phyloP scores from a whole-genome alignment of 768 basidiomycete species.

The Tylopilus felleus region DNA sequence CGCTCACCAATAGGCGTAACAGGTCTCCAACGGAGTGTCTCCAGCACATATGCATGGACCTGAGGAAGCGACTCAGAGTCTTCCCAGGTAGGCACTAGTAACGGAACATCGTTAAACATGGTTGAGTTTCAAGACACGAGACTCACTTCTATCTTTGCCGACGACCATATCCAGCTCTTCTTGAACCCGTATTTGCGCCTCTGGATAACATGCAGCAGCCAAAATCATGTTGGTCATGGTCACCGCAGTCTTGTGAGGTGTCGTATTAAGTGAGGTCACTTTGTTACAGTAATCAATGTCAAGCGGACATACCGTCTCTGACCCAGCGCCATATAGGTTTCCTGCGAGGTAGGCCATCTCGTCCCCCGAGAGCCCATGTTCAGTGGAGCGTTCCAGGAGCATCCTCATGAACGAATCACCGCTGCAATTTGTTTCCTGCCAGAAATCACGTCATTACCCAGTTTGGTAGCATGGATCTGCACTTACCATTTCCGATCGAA shows the following conservation, averaged over 20 bases:
- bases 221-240: slow-evolving; percentile 49
- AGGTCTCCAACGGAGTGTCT: slow-evolving; percentile 37
- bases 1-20: slow-evolving; percentile 24
- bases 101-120: not conserved
- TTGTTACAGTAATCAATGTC: too few species aligned
- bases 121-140: not conserved
- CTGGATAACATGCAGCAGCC: slow-evolving; percentile 52
- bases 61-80: slow-evolving; percentile 33
- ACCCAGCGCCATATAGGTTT: slow-evolving; percentile 58
- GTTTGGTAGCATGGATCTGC: not conserved
- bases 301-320: slow-evolving; percentile 41
- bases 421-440: slow-evolving; percentile 9
- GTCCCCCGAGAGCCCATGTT: slow-evolving; percentile 45
- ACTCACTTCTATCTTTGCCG: slow-evolving; percentile 35
- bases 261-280: too few species aligned
- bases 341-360: slow-evolving; percentile 60
- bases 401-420: slow-evolving; percentile 45
- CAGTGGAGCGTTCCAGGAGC: slow-evolving; percentile 45
- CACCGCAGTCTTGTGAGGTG: slow-evolving; percentile 37
- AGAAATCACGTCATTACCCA: too few species aligned
- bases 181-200: slow-evolving; percentile 47
- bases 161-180: slow-evolving; percentile 52
- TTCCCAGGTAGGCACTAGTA: slow-evolving; percentile 34
- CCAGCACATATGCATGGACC: slow-evolving; percentile 35
- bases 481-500: slow-evolving; percentile 42